A percentile compares a stretch with the other conserved stretches of the same genome.
These are phyloP conservation scores for Penicillium ucsense DNA, from an alignment of 495 filamentous ascomycete species.

Conservation along the genomic window DNA sequence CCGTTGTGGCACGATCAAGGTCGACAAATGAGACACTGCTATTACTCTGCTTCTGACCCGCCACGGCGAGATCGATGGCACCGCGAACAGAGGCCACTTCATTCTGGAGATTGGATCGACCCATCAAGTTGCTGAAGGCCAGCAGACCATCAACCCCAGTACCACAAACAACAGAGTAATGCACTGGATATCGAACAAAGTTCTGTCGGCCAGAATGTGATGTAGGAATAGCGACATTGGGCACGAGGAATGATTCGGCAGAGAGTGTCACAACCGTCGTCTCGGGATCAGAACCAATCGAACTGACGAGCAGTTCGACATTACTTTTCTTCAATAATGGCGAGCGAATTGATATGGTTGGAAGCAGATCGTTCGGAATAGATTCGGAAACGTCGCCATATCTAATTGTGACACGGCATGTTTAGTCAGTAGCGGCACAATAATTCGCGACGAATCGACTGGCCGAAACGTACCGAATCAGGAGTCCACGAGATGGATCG, in stretches of 20 bases:
- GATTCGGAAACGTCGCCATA: constrained; percentile 43
- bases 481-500: constrained; percentile 39
- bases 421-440: background rate
- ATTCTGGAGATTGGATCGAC: constrained; percentile 24
- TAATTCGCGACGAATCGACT: background rate
- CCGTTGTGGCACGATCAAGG: constrained; percentile 43
- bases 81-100: constrained; percentile 40
- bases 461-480: constrained; percentile 41
- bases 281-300: constrained; percentile 33
- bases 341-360: constrained; percentile 56
- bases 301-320: constrained; percentile 70
- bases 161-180: constrained; percentile 67
- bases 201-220: constrained; percentile 50
- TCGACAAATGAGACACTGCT: constrained; percentile 41
- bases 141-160: constrained; percentile 50
- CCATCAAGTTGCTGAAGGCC: constrained; percentile 37
- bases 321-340: constrained; percentile 55
- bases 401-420: constrained; percentile 15
- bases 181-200: constrained; percentile 71
- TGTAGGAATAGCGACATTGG: constrained; percentile 57
- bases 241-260: constrained; percentile 52
- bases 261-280: constrained; percentile 40
- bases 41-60: constrained; percentile 18
- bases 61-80: constrained; percentile 42
- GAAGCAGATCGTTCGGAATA: constrained; percentile 37